Percentiles rank a stretch among this genome's conserved stretches.
Evolutionary conservation across 176 grass and related monocot genomes (phyloP).

Genomic region (Ananas comosus): DNA sequence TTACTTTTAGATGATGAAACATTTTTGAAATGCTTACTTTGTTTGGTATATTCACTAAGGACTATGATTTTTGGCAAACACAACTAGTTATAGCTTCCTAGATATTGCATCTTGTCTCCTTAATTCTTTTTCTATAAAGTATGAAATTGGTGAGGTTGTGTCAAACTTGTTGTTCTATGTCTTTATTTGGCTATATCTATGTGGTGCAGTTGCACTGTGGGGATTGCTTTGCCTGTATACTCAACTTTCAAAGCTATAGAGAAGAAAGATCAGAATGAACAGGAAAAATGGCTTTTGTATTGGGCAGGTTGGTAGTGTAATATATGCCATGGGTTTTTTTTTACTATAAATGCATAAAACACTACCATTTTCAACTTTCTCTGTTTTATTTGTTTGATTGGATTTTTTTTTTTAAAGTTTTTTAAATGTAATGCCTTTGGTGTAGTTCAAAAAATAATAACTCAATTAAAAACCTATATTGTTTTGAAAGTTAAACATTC

Average conservation of each 20-base stretch:
- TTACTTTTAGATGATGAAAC: not conserved
- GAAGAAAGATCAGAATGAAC: constrained; percentile 70
- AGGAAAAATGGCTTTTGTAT: constrained; percentile 83
- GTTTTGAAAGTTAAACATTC: too few relatives aligned
- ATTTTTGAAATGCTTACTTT: not conserved
- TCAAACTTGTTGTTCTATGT: not conserved
- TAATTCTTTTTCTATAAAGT: constrained; percentile 1
- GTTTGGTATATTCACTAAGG: too few relatives aligned
- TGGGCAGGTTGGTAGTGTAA: constrained; percentile 63
- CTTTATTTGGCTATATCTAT: constrained; percentile 15
- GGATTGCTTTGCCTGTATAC: constrained; percentile 79
- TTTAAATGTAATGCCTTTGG: too few relatives aligned
- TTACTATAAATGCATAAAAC: not conserved
- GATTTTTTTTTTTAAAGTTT: too few relatives aligned
- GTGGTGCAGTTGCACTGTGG: constrained; percentile 70
- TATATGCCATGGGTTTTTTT: not conserved
- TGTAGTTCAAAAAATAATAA: too few relatives aligned
- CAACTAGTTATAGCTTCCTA: too few relatives aligned
- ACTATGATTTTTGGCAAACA: too few relatives aligned
- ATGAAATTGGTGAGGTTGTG: not conserved
- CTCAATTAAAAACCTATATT: too few relatives aligned
- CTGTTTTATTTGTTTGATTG: not conserved
- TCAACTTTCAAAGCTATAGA: constrained; percentile 95
- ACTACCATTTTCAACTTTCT: not conserved
- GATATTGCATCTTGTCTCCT: constrained; percentile 1